Percentiles rank a stretch among this genome's conserved stretches.
phyloP scores from a whole-genome alignment of 768 basidiomycete genomes.

The Rhizopogon sp. region DNA sequence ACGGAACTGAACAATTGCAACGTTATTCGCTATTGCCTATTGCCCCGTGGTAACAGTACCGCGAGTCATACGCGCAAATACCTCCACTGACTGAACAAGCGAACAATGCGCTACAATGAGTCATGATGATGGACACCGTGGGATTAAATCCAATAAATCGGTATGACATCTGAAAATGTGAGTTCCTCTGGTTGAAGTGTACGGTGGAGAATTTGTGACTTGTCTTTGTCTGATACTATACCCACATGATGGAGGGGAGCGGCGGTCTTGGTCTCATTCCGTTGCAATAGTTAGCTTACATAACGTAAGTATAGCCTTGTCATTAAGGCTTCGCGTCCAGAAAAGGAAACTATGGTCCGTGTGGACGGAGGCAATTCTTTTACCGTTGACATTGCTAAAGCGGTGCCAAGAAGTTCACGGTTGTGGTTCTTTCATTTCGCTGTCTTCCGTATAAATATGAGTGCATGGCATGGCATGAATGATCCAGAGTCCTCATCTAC shows the following conservation, averaged over 20 bases:
- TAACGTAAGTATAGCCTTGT: not conserved
- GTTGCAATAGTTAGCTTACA: too few relatives aligned
- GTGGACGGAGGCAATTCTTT: constrained; percentile 4
- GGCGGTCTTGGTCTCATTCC: not conserved
- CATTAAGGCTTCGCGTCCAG: not conserved
- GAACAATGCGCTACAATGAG: not conserved
- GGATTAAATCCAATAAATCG: not conserved
- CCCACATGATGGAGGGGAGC: too few relatives aligned
- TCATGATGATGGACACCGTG: not conserved
- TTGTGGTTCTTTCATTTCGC: not conserved
- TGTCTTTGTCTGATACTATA: too few relatives aligned
- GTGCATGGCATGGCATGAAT: not conserved
- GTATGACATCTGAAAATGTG: not conserved
- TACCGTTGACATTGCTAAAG: too few relatives aligned
- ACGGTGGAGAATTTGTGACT: not conserved
- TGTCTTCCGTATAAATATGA: constrained; percentile 21
- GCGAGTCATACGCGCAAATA: not conserved
- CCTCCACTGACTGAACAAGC: not conserved
- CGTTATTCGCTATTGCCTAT: too few relatives aligned
- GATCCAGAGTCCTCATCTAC: not conserved
- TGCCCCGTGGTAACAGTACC: not conserved
- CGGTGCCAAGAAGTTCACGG: too few relatives aligned
- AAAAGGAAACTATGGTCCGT: constrained; percentile 5
- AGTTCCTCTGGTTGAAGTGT: not conserved
- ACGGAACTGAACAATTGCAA: too few relatives aligned